Percentiles rank a stretch among this genome's conserved stretches.
Conservation (phyloP, 2,329 filamentous ascomycete genomes). For the Albophoma yamanashiensis region DNA sequence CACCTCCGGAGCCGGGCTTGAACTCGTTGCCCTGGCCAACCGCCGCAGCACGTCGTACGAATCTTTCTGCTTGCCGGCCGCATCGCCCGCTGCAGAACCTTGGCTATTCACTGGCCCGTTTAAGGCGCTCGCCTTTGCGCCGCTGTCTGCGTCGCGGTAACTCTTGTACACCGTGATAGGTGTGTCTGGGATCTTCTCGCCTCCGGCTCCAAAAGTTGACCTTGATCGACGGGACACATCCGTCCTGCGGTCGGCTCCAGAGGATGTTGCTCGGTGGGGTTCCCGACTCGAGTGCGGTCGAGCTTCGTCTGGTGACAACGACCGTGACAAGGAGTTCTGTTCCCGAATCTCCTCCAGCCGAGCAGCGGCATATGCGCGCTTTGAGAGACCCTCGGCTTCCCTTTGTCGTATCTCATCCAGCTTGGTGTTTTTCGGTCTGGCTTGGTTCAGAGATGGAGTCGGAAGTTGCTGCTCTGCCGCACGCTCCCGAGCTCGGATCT, state of each 20-base stretch:
- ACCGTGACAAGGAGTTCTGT: constrained; percentile 33
- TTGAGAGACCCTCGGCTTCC: constrained; percentile 33
- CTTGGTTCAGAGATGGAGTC: constrained; percentile 16
- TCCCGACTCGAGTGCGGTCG: constrained; percentile 16
- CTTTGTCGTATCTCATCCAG: constrained; percentile 36
- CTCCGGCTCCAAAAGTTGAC: constrained; percentile 15
- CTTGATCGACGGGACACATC: constrained; percentile 6
- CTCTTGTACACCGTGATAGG: constrained; percentile 29
- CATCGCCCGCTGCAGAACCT: background rate
- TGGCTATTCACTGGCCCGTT: background rate
- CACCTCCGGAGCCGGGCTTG: constrained; percentile 26
- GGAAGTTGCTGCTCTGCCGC: constrained; percentile 20
- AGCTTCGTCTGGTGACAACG: constrained; percentile 29
- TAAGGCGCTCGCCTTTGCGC: background rate
- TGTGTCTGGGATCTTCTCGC: constrained; percentile 25
- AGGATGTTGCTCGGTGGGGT: background rate
- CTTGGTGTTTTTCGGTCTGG: constrained; percentile 28
- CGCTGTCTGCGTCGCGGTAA: constrained; percentile 1
- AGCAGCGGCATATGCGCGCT: constrained; percentile 34
- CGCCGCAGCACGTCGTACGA: constrained; percentile 38
- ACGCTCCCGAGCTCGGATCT: constrained; percentile 23
- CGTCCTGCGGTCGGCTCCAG: background rate
- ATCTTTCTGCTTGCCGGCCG: constrained; percentile 17
- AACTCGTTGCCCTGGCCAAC: constrained; percentile 35
- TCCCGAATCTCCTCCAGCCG: constrained; percentile 42